Base-by-base conservation (phyloP, 495 filamentous ascomycete genomes). In the Gamarada debralockiae region DNA sequence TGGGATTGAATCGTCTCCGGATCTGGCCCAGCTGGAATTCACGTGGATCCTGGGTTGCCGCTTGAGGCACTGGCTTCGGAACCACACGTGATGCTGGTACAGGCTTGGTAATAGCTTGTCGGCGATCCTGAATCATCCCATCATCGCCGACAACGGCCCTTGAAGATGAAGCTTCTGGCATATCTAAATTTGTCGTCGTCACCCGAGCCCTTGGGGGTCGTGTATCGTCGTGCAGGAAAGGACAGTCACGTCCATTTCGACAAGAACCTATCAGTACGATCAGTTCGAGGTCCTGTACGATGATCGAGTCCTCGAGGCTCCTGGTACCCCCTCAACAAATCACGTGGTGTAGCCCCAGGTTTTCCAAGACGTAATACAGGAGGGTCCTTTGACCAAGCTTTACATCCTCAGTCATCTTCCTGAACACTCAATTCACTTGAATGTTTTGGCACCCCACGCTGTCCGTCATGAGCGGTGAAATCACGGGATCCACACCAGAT, bases 21-120 rank as follows among this genome's bases (percentile, higher is more conserved):
- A 96, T 65, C 70, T 95, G 90, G 47, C 78, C 78, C 46, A 93
- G 68, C 60, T 95, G 87, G 60, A 92, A 95, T 23, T 75, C 78
- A 51, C 87, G 74, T 13, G 88, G 86, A 63, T 92, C 79, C 34
- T 82, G 76, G 31, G 70, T 61, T 66, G 92, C 85, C 8, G 75
- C 67, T 45, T 76, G 75, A 4, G 90, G 81, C 5, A 86, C 66
- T 9, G 90, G 90, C 55, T 83, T 81, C 49, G 74, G 64, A 21
- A 86, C 78, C 33, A 83, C 69, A 49, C 78, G 74, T 31, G 72
- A 72, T 21, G 62, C 41, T 15, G 69, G 57, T 2, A 70, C 66
- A 40, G 68, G 58, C 14, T 56, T 44, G 7, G 38, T 53, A 2
- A 60, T 46, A 13, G 58, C 61, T 39, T 64, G 61, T 25, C 56